Evolutionary conservation across 163 green algal genomes (phyloP).

Genomic region (Scenedesmus sp.): DNA sequence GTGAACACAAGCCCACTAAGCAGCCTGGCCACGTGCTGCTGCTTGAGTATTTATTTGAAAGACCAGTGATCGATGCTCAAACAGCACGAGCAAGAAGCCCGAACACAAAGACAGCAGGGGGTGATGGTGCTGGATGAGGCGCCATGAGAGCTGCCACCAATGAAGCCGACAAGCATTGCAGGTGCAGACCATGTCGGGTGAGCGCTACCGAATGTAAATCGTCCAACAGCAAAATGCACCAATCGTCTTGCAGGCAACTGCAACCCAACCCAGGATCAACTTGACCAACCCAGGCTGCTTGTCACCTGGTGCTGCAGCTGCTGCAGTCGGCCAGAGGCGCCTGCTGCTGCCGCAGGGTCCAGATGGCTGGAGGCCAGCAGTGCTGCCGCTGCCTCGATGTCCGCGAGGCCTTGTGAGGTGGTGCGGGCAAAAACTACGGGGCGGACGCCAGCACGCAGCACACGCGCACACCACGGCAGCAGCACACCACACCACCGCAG

Average conservation of each 20-base stretch:
- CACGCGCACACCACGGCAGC: background rate
- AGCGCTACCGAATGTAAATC: too few relatives aligned
- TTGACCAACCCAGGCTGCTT: background rate
- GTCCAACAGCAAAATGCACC: too few relatives aligned
- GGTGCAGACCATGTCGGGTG: too few relatives aligned
- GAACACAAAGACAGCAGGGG: too few relatives aligned
- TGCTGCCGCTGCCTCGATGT: slow-evolving; percentile 35
- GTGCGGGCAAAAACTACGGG: slow-evolving; percentile 14
- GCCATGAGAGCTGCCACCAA: too few relatives aligned
- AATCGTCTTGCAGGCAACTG: too few relatives aligned
- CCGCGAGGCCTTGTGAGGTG: slow-evolving; percentile 36
- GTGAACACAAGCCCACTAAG: background rate
- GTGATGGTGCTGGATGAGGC: too few relatives aligned
- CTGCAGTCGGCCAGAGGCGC: background rate
- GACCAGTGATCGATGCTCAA: too few relatives aligned
- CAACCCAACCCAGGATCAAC: too few relatives aligned
- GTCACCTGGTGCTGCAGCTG: slow-evolving; percentile 25
- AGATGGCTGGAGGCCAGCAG: slow-evolving; percentile 39
- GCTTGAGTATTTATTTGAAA: background rate
- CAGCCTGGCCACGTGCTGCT: background rate
- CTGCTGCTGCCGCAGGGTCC: slow-evolving; percentile 16
- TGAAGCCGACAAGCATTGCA: too few relatives aligned
- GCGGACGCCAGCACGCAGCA: background rate
- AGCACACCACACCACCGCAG: background rate
- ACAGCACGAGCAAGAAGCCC: too few relatives aligned